Evolutionary conservation across 768 basidiomycete genomes (phyloP), one percentile per base, ranked within the genome.

Genomic region (Suillus placidus): DNA sequence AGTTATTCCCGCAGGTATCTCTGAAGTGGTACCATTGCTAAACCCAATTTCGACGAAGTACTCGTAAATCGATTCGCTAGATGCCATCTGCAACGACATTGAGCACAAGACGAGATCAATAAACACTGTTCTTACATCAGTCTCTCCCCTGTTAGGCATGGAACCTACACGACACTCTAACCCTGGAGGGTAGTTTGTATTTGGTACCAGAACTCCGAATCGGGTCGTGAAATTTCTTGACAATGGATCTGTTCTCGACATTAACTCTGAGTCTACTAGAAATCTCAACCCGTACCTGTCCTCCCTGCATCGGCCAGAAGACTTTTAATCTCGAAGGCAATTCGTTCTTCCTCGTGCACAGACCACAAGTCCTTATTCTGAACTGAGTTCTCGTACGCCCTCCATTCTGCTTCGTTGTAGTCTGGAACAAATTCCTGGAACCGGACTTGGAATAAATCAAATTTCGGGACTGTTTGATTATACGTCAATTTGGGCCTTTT

Each of bases 171-270:
- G 61, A 8, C 37, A 16, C 14, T 73, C 64, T 37, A 67, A 20
- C 2, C 58, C 64, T 2, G 66, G 68, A 23, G 72, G 72, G 20
- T 70, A 67, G 45, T 71, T 73, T 12, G 72, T 73, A 32, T 67
- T 68, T 4, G 69, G 72, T 35, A 73, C 66, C 3, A 71, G 64
- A 23, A 73, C 26, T 16, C 49, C 30, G 60, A 73, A 72, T 7
- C 5, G 37, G 23, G 56, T 18, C 23, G 56, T 58, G 56, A 38
- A 38, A 8, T 18, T 38, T 18, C 10, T 38, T 26, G 56, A 26
- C 23, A 58, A 18, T 10, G 37, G 16, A 38, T 16, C 56, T 58
- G 23, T 26, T 38, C 23, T 58, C 37, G 8, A 26, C 8, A 58
- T 38, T 38, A 26, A 26, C 56, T 26, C 16, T 18, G 23, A 26